phyloP scores from a whole-genome alignment of 2,329 filamentous ascomycete genomes.

The Arthrobotrys sphaeroides region DNA sequence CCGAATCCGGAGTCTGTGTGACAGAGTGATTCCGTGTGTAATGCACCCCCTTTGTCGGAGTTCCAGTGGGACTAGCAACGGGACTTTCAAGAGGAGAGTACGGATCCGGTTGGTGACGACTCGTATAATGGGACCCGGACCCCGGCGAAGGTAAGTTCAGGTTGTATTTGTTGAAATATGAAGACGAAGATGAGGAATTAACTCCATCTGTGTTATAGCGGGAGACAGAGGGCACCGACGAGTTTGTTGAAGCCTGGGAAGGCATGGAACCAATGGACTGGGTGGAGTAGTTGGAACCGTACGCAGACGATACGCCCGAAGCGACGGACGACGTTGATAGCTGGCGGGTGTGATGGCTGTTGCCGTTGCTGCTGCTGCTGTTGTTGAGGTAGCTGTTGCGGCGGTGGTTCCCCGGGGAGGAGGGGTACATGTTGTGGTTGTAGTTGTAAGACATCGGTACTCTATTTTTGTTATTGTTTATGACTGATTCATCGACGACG shows the following conservation, averaged over 20 bases:
- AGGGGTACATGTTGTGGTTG: slow-evolving; percentile 51
- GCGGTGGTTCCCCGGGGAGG: slow-evolving; percentile 36
- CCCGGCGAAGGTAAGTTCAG: slow-evolving; percentile 16
- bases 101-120: slow-evolving; percentile 28
- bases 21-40: slow-evolving; percentile 29
- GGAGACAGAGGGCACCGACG: slow-evolving; percentile 39
- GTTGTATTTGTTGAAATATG: slow-evolving; percentile 45
- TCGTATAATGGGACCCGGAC: slow-evolving; percentile 26
- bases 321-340: slow-evolving; percentile 51
- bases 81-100: slow-evolving; percentile 51
- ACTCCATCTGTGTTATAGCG: slow-evolving; percentile 43
- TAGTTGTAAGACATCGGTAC: slow-evolving; percentile 36
- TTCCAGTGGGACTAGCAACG: slow-evolving; percentile 40
- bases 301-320: slow-evolving; percentile 48
- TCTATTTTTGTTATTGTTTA: slow-evolving; percentile 14
- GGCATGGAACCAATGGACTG: slow-evolving; percentile 49
- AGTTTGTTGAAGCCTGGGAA: slow-evolving; percentile 47
- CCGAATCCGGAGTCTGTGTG: slow-evolving; percentile 34
- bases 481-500: slow-evolving; percentile 35
- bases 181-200: slow-evolving; percentile 13
- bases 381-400: slow-evolving; percentile 31
- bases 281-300: slow-evolving; percentile 50
- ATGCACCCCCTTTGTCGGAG: slow-evolving; percentile 34
- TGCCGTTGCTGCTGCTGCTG: background rate
- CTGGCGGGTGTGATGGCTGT: slow-evolving; percentile 33